A percentile compares a stretch with the other conserved stretches of the same genome.
Conservation (phyloP, 2,329 filamentous ascomycete species). For the Alternaria tenuissima region DNA sequence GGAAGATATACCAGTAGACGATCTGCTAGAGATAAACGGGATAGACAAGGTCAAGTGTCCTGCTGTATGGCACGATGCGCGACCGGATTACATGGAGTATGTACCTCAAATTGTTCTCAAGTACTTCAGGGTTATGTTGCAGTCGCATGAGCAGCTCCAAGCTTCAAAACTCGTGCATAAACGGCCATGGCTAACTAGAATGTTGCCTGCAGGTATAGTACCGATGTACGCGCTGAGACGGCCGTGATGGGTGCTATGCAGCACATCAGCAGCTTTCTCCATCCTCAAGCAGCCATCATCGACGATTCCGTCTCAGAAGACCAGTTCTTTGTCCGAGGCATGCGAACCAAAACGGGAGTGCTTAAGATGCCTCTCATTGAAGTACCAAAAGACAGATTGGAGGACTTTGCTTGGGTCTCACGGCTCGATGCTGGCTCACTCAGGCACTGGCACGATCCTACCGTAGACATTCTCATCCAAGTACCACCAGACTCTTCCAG, state of each 20-base stretch:
- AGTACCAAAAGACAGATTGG: constrained; percentile 69
- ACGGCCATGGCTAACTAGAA: not conserved
- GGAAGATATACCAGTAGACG: constrained; percentile 72
- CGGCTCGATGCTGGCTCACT: constrained; percentile 78
- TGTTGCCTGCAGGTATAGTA: constrained; percentile 59
- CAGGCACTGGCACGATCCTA: constrained; percentile 77
- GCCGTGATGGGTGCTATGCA: constrained; percentile 71
- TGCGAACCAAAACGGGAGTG: constrained; percentile 63
- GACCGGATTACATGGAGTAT: constrained; percentile 72
- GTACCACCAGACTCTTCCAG: constrained; percentile 75
- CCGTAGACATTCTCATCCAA: constrained; percentile 84
- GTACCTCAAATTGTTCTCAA: not conserved
- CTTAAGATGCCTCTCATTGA: constrained; percentile 73
- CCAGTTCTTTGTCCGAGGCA: constrained; percentile 68
- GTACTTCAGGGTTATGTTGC: not conserved
- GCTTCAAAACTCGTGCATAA: not conserved
- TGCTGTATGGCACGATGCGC: constrained; percentile 74
- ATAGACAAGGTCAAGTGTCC: constrained; percentile 73
- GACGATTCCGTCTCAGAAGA: constrained; percentile 75
- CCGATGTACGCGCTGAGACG: constrained; percentile 72
- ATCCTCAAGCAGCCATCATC: constrained; percentile 78
- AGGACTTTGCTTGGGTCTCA: constrained; percentile 78
- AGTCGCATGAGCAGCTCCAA: not conserved
- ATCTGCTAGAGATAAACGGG: constrained; percentile 79
- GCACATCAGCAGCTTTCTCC: constrained; percentile 76